Conservation (phyloP, 768 basidiomycete species). For the Steccherinum ochraceum region DNA sequence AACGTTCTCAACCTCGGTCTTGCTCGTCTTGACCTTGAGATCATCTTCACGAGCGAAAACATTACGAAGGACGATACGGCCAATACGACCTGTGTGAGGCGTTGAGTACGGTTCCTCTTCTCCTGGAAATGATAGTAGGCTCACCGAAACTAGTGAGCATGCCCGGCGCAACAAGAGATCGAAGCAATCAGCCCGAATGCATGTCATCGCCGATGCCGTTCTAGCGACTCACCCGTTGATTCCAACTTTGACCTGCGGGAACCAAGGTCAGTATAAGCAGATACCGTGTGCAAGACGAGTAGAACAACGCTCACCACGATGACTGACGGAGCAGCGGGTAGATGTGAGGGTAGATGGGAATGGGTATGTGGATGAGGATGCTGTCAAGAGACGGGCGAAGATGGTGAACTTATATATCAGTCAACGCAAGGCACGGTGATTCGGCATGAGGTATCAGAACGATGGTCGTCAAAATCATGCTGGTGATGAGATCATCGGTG, state of each 20-base stretch:
- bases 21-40: no score
- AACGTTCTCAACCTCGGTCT: no score
- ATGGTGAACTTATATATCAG: no score
- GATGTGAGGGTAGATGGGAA: no score
- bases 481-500: no score
- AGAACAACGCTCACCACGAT: not conserved
- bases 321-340: no score
- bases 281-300: not conserved
- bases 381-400: no score
- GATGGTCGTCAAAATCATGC: no score
- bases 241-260: slow-evolving; percentile 73
- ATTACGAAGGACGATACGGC: slow-evolving; percentile 97
- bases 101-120: not conserved
- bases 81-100: slow-evolving; percentile 80
- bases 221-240: slow-evolving; percentile 82
- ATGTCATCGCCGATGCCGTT: not conserved
- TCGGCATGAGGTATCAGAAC: no score
- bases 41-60: slow-evolving; percentile 76
- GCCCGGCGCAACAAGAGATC: slow-evolving; percentile 65
- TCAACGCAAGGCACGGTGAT: no score
- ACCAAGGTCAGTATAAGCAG: not conserved
- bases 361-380: no score
- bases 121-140: not conserved
- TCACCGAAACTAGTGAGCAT: not conserved
- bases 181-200: slow-evolving; percentile 3